Evolutionary conservation across 352 stramenopile species (phyloP).

Genomic region (Aphanomyces astaci): DNA sequence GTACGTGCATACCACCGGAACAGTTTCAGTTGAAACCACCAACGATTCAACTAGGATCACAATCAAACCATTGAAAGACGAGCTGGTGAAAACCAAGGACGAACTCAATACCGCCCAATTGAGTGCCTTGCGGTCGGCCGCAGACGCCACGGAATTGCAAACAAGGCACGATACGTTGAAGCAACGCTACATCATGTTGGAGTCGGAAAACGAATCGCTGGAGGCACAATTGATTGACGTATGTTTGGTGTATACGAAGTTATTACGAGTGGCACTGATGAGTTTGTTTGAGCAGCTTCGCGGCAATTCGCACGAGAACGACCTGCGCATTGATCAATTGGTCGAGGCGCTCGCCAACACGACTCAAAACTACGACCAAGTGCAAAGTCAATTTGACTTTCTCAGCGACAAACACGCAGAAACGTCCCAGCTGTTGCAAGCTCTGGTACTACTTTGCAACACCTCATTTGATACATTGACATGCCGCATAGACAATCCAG

Average conservation of each 20-base stretch:
- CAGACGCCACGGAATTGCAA: not conserved
- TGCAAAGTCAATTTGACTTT: not conserved
- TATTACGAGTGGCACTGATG: not conserved
- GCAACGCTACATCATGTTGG: not conserved
- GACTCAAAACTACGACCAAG: not conserved
- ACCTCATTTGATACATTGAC: not conserved
- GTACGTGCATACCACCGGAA: too few species aligned
- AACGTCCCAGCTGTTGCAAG: not conserved
- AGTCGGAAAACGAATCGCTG: not conserved
- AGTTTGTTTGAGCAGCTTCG: not conserved
- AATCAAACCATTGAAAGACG: constrained; percentile 3
- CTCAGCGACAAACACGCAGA: constrained; percentile 6
- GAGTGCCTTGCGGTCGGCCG: not conserved
- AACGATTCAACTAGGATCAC: not conserved
- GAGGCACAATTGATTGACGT: not conserved
- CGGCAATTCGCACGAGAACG: not conserved
- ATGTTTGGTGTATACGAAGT: too few species aligned
- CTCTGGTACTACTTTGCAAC: not conserved
- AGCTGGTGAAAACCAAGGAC: constrained; percentile 5
- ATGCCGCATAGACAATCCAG: not conserved
- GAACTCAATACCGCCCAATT: not conserved
- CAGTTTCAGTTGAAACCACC: not conserved
- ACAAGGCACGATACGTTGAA: not conserved
- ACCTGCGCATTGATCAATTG: not conserved
- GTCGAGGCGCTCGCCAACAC: not conserved